Conservation (phyloP, 169 alveolate species). For the Plasmodium blacklocki region DNA sequence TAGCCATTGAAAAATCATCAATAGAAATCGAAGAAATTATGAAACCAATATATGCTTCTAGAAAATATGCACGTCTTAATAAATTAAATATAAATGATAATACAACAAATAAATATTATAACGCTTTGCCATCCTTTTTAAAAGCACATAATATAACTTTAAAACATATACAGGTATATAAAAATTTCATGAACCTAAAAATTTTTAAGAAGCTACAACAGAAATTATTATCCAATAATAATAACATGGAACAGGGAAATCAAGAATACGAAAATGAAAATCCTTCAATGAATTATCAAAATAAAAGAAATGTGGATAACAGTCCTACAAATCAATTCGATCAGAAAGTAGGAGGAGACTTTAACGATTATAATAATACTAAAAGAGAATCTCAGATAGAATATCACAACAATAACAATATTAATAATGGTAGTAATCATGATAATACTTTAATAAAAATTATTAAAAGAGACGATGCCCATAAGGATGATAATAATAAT, state of each 20-base stretch:
- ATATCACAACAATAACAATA: slow-evolving; percentile 27
- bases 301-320: slow-evolving; percentile 17
- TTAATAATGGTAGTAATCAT: slow-evolving; percentile 9
- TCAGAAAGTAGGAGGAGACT: too few relatives aligned
- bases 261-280: slow-evolving; percentile 27
- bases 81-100: slow-evolving; percentile 68
- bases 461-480: slow-evolving; percentile 8
- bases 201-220: slow-evolving; percentile 60
- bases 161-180: slow-evolving; percentile 73
- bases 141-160: slow-evolving; percentile 74
- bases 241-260: slow-evolving; percentile 22
- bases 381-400: too few relatives aligned
- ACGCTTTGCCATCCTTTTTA: slow-evolving; percentile 59
- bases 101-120: slow-evolving; percentile 57
- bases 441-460: slow-evolving; percentile 19
- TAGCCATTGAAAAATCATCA: slow-evolving; percentile 82
- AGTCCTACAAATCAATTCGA: background rate
- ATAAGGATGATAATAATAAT: slow-evolving; percentile 33
- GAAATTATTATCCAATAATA: slow-evolving; percentile 22
- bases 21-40: slow-evolving; percentile 80
- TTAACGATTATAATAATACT: too few relatives aligned
- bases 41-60: slow-evolving; percentile 72
- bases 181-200: slow-evolving; percentile 70
- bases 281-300: slow-evolving; percentile 1
- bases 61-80: slow-evolving; percentile 73